Percentiles rank a stretch among this genome's conserved stretches.
Conservation (phyloP, 805 yeast genomes). For the Ogataea methylovora region DNA sequence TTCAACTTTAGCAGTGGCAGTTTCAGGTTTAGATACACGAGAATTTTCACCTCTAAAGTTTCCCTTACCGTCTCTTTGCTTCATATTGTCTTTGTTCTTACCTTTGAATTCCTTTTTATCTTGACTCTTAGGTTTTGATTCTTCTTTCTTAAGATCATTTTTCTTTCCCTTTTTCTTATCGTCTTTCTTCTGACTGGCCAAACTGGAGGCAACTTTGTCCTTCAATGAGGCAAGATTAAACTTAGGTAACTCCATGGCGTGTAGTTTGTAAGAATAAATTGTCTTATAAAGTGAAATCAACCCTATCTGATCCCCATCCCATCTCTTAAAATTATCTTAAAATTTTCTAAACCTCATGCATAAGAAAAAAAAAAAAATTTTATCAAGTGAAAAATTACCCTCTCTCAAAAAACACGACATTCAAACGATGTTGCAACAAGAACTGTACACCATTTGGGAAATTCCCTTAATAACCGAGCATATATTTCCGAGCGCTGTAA, state of each 20-base stretch:
- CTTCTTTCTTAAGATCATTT: conserved; percentile 13
- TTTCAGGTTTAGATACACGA: background rate
- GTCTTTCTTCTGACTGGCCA: conserved; percentile 21
- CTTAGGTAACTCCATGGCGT: conserved; percentile 34
- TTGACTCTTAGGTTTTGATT: conserved; percentile 11
- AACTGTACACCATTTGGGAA: too few species aligned
- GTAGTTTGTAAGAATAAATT: too few species aligned
- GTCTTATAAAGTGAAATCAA: too few species aligned
- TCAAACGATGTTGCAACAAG: too few species aligned
- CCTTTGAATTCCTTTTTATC: conserved; percentile 5
- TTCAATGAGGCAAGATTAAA: conserved; percentile 50
- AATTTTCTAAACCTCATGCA: too few species aligned
- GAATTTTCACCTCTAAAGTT: conserved; percentile 1
- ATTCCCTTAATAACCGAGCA: too few species aligned
- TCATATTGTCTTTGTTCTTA: background rate
- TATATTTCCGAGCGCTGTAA: too few species aligned
- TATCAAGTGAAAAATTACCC: too few species aligned
- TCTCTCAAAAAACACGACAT: too few species aligned
- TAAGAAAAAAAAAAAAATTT: too few species aligned
- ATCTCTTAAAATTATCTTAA: too few species aligned
- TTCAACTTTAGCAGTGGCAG: background rate
- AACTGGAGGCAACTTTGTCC: conserved; percentile 54
- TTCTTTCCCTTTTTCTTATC: conserved; percentile 17
- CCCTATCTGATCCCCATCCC: too few species aligned
- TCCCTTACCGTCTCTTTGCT: background rate